phyloP scores from a whole-genome alignment of 1,284 basidiomycete species.

The Sphagnurus paluster region DNA sequence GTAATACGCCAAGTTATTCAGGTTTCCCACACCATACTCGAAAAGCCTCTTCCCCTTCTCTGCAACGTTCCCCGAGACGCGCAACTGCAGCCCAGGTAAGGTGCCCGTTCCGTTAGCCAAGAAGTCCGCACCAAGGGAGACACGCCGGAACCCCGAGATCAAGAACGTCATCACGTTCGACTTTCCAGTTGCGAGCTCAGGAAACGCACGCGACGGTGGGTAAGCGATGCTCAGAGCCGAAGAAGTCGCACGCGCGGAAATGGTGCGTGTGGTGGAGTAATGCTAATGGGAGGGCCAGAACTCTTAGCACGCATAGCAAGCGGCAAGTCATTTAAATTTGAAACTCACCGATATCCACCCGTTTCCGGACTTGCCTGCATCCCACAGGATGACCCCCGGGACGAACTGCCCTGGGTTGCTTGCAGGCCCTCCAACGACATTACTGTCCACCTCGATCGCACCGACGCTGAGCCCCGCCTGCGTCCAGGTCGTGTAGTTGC shows the following conservation, averaged over 20 bases:
- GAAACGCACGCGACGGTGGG: conserved; percentile 27
- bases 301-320: not conserved
- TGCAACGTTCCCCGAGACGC: conserved; percentile 23
- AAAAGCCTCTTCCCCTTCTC: conserved; percentile 15
- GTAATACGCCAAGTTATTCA: conserved; percentile 26
- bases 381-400: conserved; percentile 28
- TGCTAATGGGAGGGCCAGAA: conserved; percentile 15
- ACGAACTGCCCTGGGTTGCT: conserved; percentile 23
- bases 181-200: conserved; percentile 13
- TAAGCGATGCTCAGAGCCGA: conserved; percentile 27
- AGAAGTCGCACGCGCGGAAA: conserved; percentile 23
- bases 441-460: conserved; percentile 27
- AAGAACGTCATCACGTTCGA: conserved; percentile 27
- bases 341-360: conserved; percentile 23
- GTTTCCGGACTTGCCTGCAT: conserved; percentile 13
- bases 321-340: too few relatives aligned
- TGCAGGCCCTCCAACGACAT: conserved; percentile 27
- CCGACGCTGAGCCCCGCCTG: conserved; percentile 27
- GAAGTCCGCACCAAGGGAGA: conserved; percentile 21
- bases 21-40: conserved; percentile 21
- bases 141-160: conserved; percentile 21
- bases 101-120: conserved; percentile 19
- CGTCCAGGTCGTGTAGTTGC: conserved; percentile 32
- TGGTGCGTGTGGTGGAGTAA: conserved; percentile 27
- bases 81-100: conserved; percentile 25